Conservation (phyloP, 306 rosid genomes). For the Rosa lucieae region DNA sequence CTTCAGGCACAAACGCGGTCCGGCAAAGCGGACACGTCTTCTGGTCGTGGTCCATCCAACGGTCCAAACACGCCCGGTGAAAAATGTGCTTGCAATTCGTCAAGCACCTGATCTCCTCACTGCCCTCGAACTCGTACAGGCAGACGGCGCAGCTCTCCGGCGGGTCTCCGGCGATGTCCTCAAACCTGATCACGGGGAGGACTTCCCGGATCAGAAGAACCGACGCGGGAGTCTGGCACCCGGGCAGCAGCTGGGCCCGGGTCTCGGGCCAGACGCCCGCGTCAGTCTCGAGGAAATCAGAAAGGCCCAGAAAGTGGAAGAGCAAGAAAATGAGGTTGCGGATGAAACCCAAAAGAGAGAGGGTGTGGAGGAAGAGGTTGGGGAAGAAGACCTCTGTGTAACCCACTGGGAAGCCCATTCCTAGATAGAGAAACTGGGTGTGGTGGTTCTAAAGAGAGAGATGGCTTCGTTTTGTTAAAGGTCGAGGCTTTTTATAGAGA, state of each 20-base stretch:
- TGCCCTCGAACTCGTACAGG: constrained; percentile 57
- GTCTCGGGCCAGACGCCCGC: constrained; percentile 40
- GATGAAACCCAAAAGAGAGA: constrained; percentile 60
- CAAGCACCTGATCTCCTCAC: constrained; percentile 76
- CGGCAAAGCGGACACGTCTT: constrained; percentile 86
- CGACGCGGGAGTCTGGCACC: constrained; percentile 44
- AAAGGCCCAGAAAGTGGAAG: constrained; percentile 60
- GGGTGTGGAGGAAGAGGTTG: constrained; percentile 53
- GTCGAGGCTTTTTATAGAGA: constrained; percentile 8
- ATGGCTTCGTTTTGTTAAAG: neutral
- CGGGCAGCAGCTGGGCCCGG: constrained; percentile 14
- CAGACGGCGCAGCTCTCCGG: constrained; percentile 78
- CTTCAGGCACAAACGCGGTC: constrained; percentile 66
- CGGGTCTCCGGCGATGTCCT: constrained; percentile 33
- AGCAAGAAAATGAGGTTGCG: constrained; percentile 50
- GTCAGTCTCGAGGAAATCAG: constrained; percentile 64
- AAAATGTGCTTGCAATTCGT: constrained; percentile 84
- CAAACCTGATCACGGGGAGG: constrained; percentile 56
- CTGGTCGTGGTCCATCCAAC: constrained; percentile 97
- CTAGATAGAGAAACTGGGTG: constrained; percentile 25
- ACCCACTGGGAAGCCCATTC: constrained; percentile 86
- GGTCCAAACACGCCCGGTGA: constrained; percentile 78
- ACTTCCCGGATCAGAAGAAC: constrained; percentile 65
- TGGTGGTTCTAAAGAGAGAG: neutral
- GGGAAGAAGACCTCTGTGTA: constrained; percentile 72